phyloP scores from a whole-genome alignment of 2,329 filamentous ascomycete species.

The Penicillium sp. region DNA sequence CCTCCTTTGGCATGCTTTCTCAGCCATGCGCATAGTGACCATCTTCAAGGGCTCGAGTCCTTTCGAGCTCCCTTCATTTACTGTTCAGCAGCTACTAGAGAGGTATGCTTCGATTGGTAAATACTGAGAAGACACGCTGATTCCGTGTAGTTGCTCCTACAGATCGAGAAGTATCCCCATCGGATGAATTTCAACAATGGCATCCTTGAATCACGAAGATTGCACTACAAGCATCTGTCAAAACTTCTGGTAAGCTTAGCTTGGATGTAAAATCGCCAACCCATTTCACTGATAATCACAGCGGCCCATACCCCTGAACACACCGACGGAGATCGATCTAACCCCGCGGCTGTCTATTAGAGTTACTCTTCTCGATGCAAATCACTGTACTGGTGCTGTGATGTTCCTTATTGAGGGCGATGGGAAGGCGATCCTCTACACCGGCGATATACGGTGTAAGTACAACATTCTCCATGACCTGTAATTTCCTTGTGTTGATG shows the following conservation, averaged over 20 bases:
- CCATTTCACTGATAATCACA: constrained; percentile 33
- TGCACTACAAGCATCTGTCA: constrained; percentile 77
- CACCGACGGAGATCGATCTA: constrained; percentile 77
- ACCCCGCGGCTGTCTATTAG: constrained; percentile 69
- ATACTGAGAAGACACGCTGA: not conserved
- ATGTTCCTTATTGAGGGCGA: constrained; percentile 89
- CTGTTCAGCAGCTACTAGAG: constrained; percentile 81
- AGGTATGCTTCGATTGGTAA: constrained; percentile 48
- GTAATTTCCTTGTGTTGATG: constrained; percentile 14
- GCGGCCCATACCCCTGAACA: constrained; percentile 82
- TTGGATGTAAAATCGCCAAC: too few species aligned
- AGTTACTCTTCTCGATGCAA: constrained; percentile 87
- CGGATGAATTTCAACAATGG: constrained; percentile 81
- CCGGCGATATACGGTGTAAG: constrained; percentile 76
- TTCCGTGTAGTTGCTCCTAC: constrained; percentile 65
- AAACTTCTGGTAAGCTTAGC: constrained; percentile 63
- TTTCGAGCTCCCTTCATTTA: constrained; percentile 84
- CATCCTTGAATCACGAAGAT: constrained; percentile 73
- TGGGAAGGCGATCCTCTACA: constrained; percentile 78
- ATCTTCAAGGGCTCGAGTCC: constrained; percentile 78
- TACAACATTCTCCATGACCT: not conserved
- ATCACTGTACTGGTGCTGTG: constrained; percentile 86
- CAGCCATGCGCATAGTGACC: constrained; percentile 91
- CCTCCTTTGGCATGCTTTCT: constrained; percentile 83
- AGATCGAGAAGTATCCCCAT: constrained; percentile 77